Evolutionary conservation across 805 yeast genomes (phyloP).

Genomic region (Metschnikowia proteae): DNA sequence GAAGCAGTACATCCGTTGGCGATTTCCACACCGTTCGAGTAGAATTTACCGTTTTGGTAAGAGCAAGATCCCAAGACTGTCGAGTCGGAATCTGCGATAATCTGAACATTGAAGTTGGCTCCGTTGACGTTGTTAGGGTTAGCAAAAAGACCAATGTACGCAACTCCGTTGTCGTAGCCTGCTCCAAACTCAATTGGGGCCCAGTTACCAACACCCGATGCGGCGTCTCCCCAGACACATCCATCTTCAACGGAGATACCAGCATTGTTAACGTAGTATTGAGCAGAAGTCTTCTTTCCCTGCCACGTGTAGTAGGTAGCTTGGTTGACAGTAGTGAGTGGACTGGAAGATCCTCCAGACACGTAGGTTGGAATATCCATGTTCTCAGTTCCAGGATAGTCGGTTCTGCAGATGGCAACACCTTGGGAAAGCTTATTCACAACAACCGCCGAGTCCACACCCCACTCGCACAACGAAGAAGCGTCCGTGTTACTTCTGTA

Average conservation of each 20-base stretch:
- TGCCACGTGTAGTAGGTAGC: slow-evolving; percentile 73
- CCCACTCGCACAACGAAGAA: slow-evolving; percentile 84
- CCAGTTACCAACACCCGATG: slow-evolving; percentile 93
- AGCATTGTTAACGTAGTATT: slow-evolving; percentile 95
- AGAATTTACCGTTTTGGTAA: slow-evolving; percentile 75
- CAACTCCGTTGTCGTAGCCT: slow-evolving; percentile 62
- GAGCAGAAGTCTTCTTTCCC: slow-evolving; percentile 84
- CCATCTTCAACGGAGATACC: slow-evolving; percentile 90
- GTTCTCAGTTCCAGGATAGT: slow-evolving; percentile 98
- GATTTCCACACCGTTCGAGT: slow-evolving; percentile 47
- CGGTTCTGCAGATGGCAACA: slow-evolving; percentile 95
- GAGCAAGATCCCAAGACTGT: slow-evolving; percentile 67
- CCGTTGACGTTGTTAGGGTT: slow-evolving; percentile 82
- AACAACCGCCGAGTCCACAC: slow-evolving; percentile 64
- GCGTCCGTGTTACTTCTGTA: slow-evolving; percentile 71
- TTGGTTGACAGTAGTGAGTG: slow-evolving; percentile 77
- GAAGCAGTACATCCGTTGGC: slow-evolving; percentile 91
- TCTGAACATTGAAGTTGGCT: slow-evolving; percentile 55
- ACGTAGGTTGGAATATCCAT: slow-evolving; percentile 93
- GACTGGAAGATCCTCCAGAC: slow-evolving; percentile 57
- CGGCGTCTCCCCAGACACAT: slow-evolving; percentile 86
- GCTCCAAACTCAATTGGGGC: slow-evolving; percentile 96
- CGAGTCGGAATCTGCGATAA: slow-evolving; percentile 66
- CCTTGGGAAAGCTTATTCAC: slow-evolving; percentile 57
- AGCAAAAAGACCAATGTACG: slow-evolving; percentile 89